Evolutionary conservation across 352 stramenopile genomes (phyloP).

Genomic region (Pythium periplocum): DNA sequence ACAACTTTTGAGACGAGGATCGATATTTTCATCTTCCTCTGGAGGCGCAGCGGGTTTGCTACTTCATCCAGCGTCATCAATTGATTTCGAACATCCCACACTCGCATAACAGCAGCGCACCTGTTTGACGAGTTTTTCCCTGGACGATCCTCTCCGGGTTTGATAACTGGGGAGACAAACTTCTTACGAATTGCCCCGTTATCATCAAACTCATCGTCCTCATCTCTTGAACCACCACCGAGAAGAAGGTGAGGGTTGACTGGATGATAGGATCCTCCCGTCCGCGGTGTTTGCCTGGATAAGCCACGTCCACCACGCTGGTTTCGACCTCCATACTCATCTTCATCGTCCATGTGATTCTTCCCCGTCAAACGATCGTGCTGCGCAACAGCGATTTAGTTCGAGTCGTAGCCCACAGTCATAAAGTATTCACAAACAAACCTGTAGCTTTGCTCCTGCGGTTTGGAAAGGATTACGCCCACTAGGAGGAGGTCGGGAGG

Average conservation of each 20-base stretch:
- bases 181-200: slow-evolving; percentile 49
- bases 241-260: slow-evolving; percentile 73
- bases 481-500: no score
- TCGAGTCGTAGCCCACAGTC: no score
- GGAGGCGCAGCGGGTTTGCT: slow-evolving; percentile 15
- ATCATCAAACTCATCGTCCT: slow-evolving; percentile 20
- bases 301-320: slow-evolving; percentile 20
- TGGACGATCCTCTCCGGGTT: slow-evolving; percentile 19
- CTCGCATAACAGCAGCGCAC: neutral
- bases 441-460: slow-evolving; percentile 59
- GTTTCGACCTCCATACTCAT: slow-evolving; percentile 20
- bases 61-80: no score
- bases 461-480: slow-evolving; percentile 42
- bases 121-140: slow-evolving; percentile 5
- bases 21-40: slow-evolving; percentile 81
- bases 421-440: slow-evolving; percentile 6
- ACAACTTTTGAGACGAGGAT: slow-evolving; percentile 90
- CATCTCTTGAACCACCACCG: slow-evolving; percentile 22
- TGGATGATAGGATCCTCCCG: slow-evolving; percentile 50
- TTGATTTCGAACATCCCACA: no score
- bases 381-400: slow-evolving; percentile 1
- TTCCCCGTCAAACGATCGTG: slow-evolving; percentile 17
- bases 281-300: slow-evolving; percentile 18
- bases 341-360: slow-evolving; percentile 26
- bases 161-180: slow-evolving; percentile 62